Evolutionary conservation across 2,329 filamentous ascomycete species (phyloP).

Genomic region (Talaromyces sp.): DNA sequence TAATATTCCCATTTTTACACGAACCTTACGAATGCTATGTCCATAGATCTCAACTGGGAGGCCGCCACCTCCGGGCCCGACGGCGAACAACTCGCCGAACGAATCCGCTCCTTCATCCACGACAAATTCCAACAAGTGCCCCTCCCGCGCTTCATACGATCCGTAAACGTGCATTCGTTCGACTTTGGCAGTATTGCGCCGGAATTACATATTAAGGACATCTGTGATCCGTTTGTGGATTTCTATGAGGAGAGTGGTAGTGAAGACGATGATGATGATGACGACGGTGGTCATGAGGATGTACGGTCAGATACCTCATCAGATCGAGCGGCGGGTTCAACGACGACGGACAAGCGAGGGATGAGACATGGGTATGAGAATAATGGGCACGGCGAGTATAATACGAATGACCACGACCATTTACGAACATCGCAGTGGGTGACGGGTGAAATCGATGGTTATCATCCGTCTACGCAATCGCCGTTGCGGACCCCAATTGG

Average conservation of each 20-base stretch:
- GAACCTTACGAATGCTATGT: slow-evolving; percentile 60
- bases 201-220: slow-evolving; percentile 88
- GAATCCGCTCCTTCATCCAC: slow-evolving; percentile 89
- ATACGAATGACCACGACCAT: slow-evolving; percentile 26
- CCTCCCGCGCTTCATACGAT: slow-evolving; percentile 93
- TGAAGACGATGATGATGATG: slow-evolving; percentile 7
- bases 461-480: slow-evolving; percentile 23
- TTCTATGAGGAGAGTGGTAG: slow-evolving; percentile 79
- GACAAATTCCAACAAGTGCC: slow-evolving; percentile 90
- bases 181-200: slow-evolving; percentile 83
- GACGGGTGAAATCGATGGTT: slow-evolving; percentile 27
- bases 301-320: slow-evolving; percentile 42
- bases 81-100: slow-evolving; percentile 76
- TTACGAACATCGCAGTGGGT: slow-evolving; percentile 29
- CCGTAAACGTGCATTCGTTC: slow-evolving; percentile 90
- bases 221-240: slow-evolving; percentile 90
- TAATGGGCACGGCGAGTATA: slow-evolving; percentile 8
- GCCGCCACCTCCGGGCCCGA: slow-evolving; percentile 85
- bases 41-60: slow-evolving; percentile 96
- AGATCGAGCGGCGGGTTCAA: slow-evolving; percentile 24
- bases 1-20: too few relatives aligned
- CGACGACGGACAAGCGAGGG: slow-evolving; percentile 19
- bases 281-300: slow-evolving; percentile 31
- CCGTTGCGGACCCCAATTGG: slow-evolving; percentile 35
- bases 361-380: slow-evolving; percentile 9